Percentiles rank a stretch among this genome's conserved stretches.
Evolutionary conservation across 2,329 filamentous ascomycete genomes (phyloP).

Genomic region (Neofusicoccum cordaticola): DNA sequence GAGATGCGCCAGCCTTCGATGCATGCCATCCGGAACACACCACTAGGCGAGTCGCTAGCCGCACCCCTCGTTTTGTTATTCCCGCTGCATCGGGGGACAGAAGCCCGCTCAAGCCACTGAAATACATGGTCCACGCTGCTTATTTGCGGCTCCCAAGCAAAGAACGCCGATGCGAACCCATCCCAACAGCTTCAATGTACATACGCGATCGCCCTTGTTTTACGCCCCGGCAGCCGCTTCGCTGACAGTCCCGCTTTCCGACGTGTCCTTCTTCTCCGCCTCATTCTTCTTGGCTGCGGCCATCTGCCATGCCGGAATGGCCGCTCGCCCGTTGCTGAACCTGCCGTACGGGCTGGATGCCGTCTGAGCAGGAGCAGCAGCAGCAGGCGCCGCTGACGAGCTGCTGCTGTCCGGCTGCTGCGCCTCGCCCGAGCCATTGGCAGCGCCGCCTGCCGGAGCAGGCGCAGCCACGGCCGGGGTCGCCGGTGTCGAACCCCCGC

Average conservation of each 20-base stretch:
- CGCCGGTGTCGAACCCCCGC: background rate
- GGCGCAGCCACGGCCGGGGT: conserved; percentile 22
- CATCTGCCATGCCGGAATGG: conserved; percentile 55
- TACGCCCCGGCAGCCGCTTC: conserved; percentile 30
- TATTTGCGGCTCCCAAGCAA: background rate
- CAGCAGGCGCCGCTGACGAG: background rate
- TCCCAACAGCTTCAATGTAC: background rate
- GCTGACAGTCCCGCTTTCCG: conserved; percentile 35
- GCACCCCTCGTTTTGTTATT: background rate
- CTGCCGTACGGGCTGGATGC: conserved; percentile 30
- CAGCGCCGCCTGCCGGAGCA: conserved; percentile 3
- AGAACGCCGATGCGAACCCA: background rate
- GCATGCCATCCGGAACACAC: background rate
- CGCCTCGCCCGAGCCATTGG: conserved; percentile 20
- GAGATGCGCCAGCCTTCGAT: background rate
- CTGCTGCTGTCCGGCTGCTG: conserved; percentile 18
- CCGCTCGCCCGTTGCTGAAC: conserved; percentile 36
- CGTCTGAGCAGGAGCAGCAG: background rate
- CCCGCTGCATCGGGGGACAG: background rate
- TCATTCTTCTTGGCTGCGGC: conserved; percentile 49
- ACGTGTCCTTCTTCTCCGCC: conserved; percentile 43
- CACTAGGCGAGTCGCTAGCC: background rate
- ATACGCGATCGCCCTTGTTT: background rate
- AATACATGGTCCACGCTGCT: background rate
- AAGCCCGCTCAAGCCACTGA: background rate